Evolutionary conservation across 148 eudicot species (phyloP).

Genomic region (Rhododendron ovatum): DNA sequence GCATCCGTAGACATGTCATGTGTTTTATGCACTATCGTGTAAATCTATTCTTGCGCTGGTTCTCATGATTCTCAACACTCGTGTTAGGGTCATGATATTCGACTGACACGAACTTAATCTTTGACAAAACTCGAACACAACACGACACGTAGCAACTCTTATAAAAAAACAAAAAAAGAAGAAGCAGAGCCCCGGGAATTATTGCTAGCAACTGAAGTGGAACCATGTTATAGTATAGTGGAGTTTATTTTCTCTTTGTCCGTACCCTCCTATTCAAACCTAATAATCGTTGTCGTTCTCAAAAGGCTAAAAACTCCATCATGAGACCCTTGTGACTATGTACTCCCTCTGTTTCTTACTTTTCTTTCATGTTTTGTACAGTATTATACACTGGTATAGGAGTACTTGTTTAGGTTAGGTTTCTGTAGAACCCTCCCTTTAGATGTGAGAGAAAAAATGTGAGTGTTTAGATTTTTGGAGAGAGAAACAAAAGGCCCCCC

Average conservation of each 20-base stretch:
- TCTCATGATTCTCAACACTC: background rate
- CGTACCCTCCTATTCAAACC: background rate
- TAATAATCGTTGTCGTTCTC: conserved; percentile 14
- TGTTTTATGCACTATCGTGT: background rate
- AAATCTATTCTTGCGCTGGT: too few relatives aligned
- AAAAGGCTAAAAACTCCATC: conserved; percentile 38
- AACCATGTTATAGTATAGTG: background rate
- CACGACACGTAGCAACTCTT: background rate
- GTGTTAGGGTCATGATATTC: background rate
- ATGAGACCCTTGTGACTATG: conserved; percentile 17
- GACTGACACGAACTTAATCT: too few relatives aligned
- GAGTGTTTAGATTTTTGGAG: background rate
- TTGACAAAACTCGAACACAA: background rate
- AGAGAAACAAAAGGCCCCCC: background rate
- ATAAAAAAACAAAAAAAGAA: too few relatives aligned
- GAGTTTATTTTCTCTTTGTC: background rate
- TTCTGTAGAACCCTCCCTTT: background rate
- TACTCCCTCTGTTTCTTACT: background rate
- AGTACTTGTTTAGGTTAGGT: background rate
- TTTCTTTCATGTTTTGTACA: background rate
- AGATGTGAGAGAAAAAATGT: background rate
- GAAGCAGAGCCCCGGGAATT: background rate
- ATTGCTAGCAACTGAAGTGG: background rate
- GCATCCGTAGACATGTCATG: too few relatives aligned
- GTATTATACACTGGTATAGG: background rate